Evolutionary conservation across 257 asterid genomes (phyloP).

Genomic region (Solanum chiquidenum): DNA sequence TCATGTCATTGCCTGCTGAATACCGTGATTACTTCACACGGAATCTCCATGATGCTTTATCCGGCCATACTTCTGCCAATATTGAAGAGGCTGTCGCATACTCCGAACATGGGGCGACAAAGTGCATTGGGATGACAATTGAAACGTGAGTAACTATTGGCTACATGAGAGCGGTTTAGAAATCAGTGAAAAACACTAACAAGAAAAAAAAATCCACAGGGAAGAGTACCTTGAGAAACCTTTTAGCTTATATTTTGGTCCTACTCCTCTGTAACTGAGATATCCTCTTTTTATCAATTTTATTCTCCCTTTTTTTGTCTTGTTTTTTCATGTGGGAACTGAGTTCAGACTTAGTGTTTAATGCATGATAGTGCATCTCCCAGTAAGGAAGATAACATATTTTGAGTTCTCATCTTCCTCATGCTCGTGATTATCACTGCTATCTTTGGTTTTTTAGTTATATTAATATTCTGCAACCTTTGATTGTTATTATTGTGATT

Average conservation of each 20-base stretch:
- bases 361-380: neutral
- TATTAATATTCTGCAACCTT: neutral
- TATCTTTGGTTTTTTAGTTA: neutral
- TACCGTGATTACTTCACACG: constrained; percentile 86
- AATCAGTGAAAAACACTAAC: neutral
- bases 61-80: constrained; percentile 94
- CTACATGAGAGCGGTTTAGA: neutral
- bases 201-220: neutral
- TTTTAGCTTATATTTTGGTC: neutral
- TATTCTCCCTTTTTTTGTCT: neutral
- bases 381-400: neutral
- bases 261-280: neutral
- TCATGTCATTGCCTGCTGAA: constrained; percentile 94
- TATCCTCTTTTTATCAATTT: neutral
- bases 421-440: neutral
- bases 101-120: constrained; percentile 87
- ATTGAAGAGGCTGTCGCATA: constrained; percentile 96
- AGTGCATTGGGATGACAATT: constrained; percentile 99
- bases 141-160: constrained; percentile 62
- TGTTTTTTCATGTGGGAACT: neutral
- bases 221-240: neutral
- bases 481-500: neutral
- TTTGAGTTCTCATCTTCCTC: neutral
- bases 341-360: neutral
- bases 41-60: constrained; percentile 96